These are phyloP conservation scores for Telfairia occidentalis DNA, from an alignment of 331 rosid genomes.

Conservation along the genomic window DNA sequence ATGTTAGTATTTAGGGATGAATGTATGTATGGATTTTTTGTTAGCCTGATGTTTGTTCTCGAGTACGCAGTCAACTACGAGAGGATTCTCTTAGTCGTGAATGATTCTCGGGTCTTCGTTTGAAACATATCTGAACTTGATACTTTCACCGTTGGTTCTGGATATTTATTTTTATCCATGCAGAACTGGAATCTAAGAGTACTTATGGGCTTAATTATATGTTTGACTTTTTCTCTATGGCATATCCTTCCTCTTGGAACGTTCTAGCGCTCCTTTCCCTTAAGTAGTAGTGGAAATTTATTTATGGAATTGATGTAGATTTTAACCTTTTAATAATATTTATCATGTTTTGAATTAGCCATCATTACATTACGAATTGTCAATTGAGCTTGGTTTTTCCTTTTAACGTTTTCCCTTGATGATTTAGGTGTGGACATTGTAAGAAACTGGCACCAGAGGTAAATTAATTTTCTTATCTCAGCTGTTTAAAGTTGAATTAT, in stretches of 20 bases:
- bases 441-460: conserved; percentile 18
- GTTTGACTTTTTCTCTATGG: neutral
- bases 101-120: neutral
- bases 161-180: neutral
- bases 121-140: neutral
- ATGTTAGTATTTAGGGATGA: neutral
- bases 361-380: neutral
- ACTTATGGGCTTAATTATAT: too few species aligned
- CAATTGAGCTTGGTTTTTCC: neutral
- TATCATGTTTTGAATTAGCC: neutral
- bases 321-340: neutral
- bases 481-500: neutral
- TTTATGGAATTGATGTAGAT: neutral
- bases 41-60: neutral
- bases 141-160: neutral
- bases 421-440: conserved; percentile 14
- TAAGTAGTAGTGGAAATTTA: neutral
- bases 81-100: neutral
- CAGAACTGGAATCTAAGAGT: neutral
- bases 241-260: neutral
- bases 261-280: neutral
- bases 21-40: neutral
- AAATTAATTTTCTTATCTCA: neutral
- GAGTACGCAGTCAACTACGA: neutral
- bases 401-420: neutral